Evolutionary conservation across 2,329 filamentous ascomycete species (phyloP), one percentile per base, ranked within the genome.

Genomic region (Fusarium camptoceras): DNA sequence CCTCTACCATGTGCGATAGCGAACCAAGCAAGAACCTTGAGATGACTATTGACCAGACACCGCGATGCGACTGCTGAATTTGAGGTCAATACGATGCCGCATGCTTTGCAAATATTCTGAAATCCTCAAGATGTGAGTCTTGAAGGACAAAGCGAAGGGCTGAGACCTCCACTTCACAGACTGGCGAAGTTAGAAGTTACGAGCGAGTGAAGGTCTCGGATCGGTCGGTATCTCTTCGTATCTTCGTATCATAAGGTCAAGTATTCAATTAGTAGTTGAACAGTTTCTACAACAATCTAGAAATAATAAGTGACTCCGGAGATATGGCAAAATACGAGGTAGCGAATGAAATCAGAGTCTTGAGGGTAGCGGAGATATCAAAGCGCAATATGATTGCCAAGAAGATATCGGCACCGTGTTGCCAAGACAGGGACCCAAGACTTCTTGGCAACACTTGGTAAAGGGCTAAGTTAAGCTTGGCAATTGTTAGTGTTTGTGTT

Each of bases 401-500:
- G 59, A 34, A 24, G 27, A 12, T 8, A 27, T 22, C 61, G 42
- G 61, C 34, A 64, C 24, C 6, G 12, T 43, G 15, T 37, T 46
- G 41, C 56, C 22, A 41, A 53, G 37, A 41, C 37, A 16, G 12
- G 6, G 11, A 37, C 31, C 22, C 12, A 42, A n/a, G 39, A 10
- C 22, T 48, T 47, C 27, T 63, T 63, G 31, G 42, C 24, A 41
- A 43, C 30, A 41, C 31, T 24, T 41, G 25, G 20, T 27, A 37
- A 22, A 48, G n/a, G 25, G 22, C 44, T 43, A 22, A 42, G 49
- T 20, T 42, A 28, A 53, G 31, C 31, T 20, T 42, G 34, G 9
- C 34, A 42, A 28, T 53, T 53, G 15, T 53, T 53, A 53, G 49
- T 53, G 34, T 30, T 28, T 47, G n/a, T 63, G 34, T 12, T 37